phyloP scores from a whole-genome alignment of 345 rosid species.

The Firmiana major region DNA sequence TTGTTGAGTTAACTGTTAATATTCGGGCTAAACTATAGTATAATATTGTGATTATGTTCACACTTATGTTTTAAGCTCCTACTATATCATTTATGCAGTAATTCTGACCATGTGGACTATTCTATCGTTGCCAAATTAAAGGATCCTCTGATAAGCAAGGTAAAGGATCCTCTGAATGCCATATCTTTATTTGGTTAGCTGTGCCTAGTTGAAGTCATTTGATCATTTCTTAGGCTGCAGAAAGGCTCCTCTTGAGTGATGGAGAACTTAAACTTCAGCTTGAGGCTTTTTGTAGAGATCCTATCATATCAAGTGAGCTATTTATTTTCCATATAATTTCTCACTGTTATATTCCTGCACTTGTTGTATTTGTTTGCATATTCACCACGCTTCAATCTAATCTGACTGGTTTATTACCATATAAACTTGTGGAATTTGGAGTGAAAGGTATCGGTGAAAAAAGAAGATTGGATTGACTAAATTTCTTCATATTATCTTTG shows the following conservation, averaged over 20 bases:
- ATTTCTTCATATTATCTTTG: not conserved
- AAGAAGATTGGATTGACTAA: not conserved
- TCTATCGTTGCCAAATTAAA: slow-evolving; percentile 51
- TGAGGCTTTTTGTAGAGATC: slow-evolving; percentile 57
- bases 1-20: not conserved
- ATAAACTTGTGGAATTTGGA: not conserved
- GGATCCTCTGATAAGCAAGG: slow-evolving; percentile 76
- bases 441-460: not conserved
- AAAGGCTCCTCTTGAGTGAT: slow-evolving; percentile 58
- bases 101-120: slow-evolving; percentile 57
- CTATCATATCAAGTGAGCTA: slow-evolving; percentile 60
- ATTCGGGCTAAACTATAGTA: not conserved
- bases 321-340: not conserved
- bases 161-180: slow-evolving; percentile 16
- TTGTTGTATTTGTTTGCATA: not conserved
- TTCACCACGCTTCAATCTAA: not conserved
- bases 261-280: slow-evolving; percentile 62
- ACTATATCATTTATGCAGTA: slow-evolving; percentile 36
- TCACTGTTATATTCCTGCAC: not conserved
- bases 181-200: not conserved
- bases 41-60: not conserved
- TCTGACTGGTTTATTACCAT: not conserved
- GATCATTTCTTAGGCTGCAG: slow-evolving; percentile 67
- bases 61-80: not conserved
- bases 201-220: slow-evolving; percentile 7